Conservation (phyloP, 2,329 filamentous ascomycete species). For the Lecanosticta acicola region DNA sequence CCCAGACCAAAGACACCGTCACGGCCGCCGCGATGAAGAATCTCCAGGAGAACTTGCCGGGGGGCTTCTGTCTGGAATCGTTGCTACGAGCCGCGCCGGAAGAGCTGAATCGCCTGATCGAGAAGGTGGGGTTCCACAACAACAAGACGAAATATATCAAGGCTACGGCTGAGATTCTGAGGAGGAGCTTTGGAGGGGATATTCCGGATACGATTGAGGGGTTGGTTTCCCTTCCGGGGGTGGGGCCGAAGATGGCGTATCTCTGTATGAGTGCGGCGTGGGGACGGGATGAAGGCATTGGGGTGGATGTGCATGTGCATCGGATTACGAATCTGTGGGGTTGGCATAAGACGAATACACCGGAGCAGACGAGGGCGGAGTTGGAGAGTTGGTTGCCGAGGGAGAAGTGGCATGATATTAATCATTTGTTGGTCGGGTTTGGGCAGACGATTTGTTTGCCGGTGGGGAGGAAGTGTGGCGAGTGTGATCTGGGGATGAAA, state of each 20-base stretch:
- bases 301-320: conserved; percentile 92
- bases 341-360: conserved; percentile 75
- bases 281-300: conserved; percentile 69
- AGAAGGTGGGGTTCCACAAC: conserved; percentile 87
- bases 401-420: conserved; percentile 88
- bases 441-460: conserved; percentile 83
- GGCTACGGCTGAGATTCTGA: conserved; percentile 51
- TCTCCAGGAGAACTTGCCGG: conserved; percentile 66
- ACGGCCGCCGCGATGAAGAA: conserved; percentile 77
- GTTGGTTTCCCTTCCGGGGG: conserved; percentile 71
- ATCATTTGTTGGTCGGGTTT: conserved; percentile 78
- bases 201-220: conserved; percentile 75
- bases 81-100: conserved; percentile 65
- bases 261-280: conserved; percentile 74
- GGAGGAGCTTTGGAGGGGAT: conserved; percentile 64
- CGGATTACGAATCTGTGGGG: conserved; percentile 92
- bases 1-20: conserved; percentile 89
- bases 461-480: conserved; percentile 72
- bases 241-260: conserved; percentile 93
- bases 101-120: conserved; percentile 67
- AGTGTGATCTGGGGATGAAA: conserved; percentile 71
- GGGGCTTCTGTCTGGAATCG: conserved; percentile 67
- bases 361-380: conserved; percentile 72
- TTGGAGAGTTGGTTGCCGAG: conserved; percentile 77
- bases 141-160: conserved; percentile 87